phyloP scores from a whole-genome alignment of 805 yeast species.

The Clavispora phyllophila region DNA sequence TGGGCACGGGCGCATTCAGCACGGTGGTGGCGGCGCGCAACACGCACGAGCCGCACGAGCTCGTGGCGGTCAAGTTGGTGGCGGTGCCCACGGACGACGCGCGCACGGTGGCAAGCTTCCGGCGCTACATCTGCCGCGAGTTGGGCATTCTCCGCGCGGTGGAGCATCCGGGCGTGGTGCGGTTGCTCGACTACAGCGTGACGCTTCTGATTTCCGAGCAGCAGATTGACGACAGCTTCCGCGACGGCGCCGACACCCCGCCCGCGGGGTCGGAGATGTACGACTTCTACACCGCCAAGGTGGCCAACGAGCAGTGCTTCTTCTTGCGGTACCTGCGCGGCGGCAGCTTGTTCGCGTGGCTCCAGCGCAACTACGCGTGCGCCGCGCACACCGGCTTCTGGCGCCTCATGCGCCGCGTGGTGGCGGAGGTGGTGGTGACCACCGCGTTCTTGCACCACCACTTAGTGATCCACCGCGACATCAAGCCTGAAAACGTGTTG shows the following conservation, averaged over 20 bases:
- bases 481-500: conserved; percentile 83
- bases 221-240: conserved; percentile 18
- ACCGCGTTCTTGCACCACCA: conserved; percentile 63
- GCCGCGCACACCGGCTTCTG: conserved; percentile 29
- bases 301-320: conserved; percentile 37
- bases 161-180: conserved; percentile 66
- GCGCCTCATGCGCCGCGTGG: conserved; percentile 52
- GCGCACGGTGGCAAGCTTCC: conserved; percentile 25
- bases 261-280: conserved; percentile 3
- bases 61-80: conserved; percentile 70
- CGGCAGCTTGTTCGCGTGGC: conserved; percentile 75
- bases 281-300: conserved; percentile 11
- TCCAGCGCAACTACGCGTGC: conserved; percentile 22
- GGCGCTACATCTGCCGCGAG: conserved; percentile 52
- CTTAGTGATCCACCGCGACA: conserved; percentile 80
- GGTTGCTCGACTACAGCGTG: conserved; percentile 48
- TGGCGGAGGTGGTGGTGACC: conserved; percentile 66
- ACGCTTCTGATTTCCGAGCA: conserved; percentile 20
- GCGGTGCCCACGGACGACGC: conserved; percentile 28
- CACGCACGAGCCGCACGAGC: conserved; percentile 11
- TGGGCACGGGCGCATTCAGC: conserved; percentile 71
- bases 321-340: conserved; percentile 77
- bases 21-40: conserved; percentile 49
- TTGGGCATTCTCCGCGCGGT: conserved; percentile 54
- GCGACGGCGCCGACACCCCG: background rate